Base-by-base conservation (phyloP, 768 basidiomycete genomes). In the Coprinopsis marcescibilis region DNA sequence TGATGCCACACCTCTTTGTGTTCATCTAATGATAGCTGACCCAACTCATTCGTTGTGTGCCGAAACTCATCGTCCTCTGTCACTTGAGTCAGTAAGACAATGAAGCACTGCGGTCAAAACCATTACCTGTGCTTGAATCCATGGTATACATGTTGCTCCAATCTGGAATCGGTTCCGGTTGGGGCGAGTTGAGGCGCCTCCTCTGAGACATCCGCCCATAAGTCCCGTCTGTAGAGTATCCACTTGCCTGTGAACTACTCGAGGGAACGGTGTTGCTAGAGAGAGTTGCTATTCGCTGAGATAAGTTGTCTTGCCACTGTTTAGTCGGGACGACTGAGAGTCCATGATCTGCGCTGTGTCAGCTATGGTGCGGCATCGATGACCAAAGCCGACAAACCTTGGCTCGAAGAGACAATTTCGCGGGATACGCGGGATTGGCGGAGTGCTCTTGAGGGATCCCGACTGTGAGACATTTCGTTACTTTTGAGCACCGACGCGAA, bases 281-380 rank as follows among this genome's bases (percentile, higher is more conserved):
- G 21, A 60, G 57, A 14, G 64, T 68, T 4, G 71, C 71, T 38
- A 87, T 63, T 4, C 74, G 73, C 50, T 71, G 71, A 19, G 80
- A 77, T 14, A 89, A 69, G 45, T 74, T 80, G 41, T 89, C 85
- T 59, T 89, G 86, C 86, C 86, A 89, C 59, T 89, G 84, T 49
- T 75, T 65, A 1, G 83, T 85, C 4, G 86, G 86, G 21, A 77
- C 71, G 14, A 79, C 75, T 19, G 80, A 76, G 50, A 81, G 69
- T 11, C 73, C 72, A 41, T 76, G 74, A 58, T 81, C 83, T 43
- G 17, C 15, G 26, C 26, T 21, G 5, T 43, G 4, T 32, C n/a
- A 32, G 30, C 30, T 8, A n/a, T n/a, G 10, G 30, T 32, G 10
- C 30, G 10, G n/a, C 8, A 32, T n/a, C 10, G 8, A 8, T 32